These are phyloP conservation scores for Bipolaris victoriae DNA, from an alignment of 2,329 filamentous ascomycete genomes.

Conservation along the genomic window DNA sequence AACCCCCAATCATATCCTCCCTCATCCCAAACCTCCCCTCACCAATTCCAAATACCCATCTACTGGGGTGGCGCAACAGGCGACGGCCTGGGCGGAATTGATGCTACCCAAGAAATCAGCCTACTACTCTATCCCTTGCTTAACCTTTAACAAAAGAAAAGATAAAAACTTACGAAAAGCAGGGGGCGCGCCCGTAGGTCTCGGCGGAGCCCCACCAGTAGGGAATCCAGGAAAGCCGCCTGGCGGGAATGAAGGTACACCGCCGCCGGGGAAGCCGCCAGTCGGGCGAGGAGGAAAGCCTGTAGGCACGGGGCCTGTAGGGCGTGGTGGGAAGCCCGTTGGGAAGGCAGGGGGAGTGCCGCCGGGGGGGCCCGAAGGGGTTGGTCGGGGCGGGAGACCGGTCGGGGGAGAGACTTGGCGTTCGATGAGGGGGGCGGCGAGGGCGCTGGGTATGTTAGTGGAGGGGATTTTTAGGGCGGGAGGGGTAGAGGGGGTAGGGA, in stretches of 20 bases:
- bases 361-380: conserved; percentile 1
- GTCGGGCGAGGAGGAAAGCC: conserved; percentile 1
- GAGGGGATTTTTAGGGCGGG: neutral
- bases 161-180: neutral
- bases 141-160: neutral
- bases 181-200: conserved; percentile 2
- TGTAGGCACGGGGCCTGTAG: conserved; percentile 1
- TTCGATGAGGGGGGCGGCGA: conserved; percentile 19
- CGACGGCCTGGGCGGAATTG: neutral
- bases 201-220: conserved; percentile 4
- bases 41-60: neutral
- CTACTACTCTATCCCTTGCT: neutral
- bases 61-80: conserved; percentile 1
- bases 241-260: neutral
- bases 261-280: neutral
- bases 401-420: conserved; percentile 9
- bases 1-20: neutral
- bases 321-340: conserved; percentile 1
- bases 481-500: neutral
- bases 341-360: conserved; percentile 4
- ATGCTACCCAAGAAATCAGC: conserved; percentile 1
- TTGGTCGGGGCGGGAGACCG: conserved; percentile 4
- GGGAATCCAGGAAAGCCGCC: conserved; percentile 8
- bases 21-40: neutral
- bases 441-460: conserved; percentile 15